Evolutionary conservation across 192 early-diverging fungal genomes (phyloP).

Genomic region (Gorgonomyces haynaldii): DNA sequence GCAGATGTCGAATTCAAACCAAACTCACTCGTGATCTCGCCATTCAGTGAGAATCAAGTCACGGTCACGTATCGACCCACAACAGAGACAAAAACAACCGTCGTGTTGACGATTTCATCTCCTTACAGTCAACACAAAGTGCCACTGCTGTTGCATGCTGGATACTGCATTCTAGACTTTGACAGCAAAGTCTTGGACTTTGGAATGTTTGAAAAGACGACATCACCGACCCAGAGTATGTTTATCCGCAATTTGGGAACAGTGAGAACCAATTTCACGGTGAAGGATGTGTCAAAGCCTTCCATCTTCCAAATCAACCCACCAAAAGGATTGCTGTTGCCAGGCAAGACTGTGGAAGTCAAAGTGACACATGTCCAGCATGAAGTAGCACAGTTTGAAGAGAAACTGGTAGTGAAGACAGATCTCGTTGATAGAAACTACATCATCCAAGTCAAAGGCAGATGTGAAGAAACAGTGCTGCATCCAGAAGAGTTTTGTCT

Average conservation of each 20-base stretch:
- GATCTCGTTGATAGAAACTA: constrained; percentile 47
- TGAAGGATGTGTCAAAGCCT: constrained; percentile 34
- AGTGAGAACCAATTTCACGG: constrained; percentile 37
- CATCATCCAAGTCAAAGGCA: constrained; percentile 30
- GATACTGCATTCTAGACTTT: constrained; percentile 41
- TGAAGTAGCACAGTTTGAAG: constrained; percentile 39
- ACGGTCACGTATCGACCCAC: constrained; percentile 41
- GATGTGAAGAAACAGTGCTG: constrained; percentile 51
- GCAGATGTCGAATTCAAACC: constrained; percentile 41
- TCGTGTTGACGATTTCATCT: constrained; percentile 40
- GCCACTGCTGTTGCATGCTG: constrained; percentile 44
- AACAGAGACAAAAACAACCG: constrained; percentile 29
- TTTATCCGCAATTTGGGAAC: constrained; percentile 41
- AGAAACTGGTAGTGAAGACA: constrained; percentile 34
- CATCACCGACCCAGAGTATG: constrained; percentile 27
- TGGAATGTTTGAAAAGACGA: constrained; percentile 52
- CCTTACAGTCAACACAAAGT: constrained; percentile 48
- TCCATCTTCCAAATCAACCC: constrained; percentile 39
- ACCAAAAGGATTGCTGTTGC: constrained; percentile 32
- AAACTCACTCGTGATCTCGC: constrained; percentile 38
- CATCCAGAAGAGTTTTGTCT: constrained; percentile 45
- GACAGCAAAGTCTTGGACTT: constrained; percentile 34
- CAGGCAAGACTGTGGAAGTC: constrained; percentile 29
- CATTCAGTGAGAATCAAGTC: constrained; percentile 42
- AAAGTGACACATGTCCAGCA: constrained; percentile 34